phyloP scores from a whole-genome alignment of 1,284 basidiomycete species.

The Austroboletus rostrupii region DNA sequence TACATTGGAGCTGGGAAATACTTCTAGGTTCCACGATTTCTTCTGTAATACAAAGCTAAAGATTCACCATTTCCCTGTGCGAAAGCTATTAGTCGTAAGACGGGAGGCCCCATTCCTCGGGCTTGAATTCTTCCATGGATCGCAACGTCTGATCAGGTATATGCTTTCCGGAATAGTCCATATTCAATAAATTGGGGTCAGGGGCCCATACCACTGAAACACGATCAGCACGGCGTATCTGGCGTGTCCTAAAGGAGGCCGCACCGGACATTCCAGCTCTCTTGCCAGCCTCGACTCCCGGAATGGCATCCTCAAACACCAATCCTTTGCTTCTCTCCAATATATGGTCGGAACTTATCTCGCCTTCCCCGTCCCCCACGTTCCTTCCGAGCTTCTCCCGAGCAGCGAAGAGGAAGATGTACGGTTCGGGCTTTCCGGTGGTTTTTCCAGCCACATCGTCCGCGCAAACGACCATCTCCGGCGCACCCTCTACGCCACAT shows the following conservation, averaged over 20 bases:
- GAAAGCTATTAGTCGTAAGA: constrained; percentile 40
- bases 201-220: constrained; percentile 72
- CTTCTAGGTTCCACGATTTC: constrained; percentile 19
- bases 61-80: not conserved
- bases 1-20: constrained; percentile 32
- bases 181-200: constrained; percentile 57
- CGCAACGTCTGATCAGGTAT: constrained; percentile 50
- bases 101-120: constrained; percentile 75
- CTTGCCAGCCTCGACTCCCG: constrained; percentile 71
- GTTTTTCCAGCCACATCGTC: constrained; percentile 50
- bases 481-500: constrained; percentile 24
- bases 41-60: constrained; percentile 1
- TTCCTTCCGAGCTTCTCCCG: constrained; percentile 47
- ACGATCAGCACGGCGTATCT: constrained; percentile 7
- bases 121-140: constrained; percentile 64
- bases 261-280: constrained; percentile 76
- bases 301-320: constrained; percentile 73
- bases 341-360: constrained; percentile 37
- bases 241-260: constrained; percentile 19
- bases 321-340: constrained; percentile 56
- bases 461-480: constrained; percentile 59
- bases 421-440: constrained; percentile 68
- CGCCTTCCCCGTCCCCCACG: constrained; percentile 48
- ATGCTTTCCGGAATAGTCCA: constrained; percentile 44
- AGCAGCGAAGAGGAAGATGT: constrained; percentile 71